Base-by-base conservation (phyloP, 169 alveolate genomes). In the Eimeria brunetti region DNA sequence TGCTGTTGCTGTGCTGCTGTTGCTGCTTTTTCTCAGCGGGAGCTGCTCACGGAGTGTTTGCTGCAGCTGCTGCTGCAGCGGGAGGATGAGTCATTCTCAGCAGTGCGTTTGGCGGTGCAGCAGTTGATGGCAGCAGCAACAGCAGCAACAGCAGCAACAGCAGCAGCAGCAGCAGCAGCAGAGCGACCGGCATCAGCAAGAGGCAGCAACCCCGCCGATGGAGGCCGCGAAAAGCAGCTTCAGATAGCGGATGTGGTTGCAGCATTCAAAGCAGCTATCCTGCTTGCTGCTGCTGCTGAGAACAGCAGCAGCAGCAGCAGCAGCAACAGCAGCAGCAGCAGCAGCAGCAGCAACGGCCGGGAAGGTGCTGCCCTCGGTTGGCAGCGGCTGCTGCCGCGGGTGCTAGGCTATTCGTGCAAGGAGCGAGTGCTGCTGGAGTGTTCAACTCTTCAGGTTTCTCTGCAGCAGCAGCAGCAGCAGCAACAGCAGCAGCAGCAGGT, bases 41-140 rank as follows among this genome's bases (percentile, higher is more conserved):
- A 27, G 89, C 75, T 81, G 51, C 71, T 81, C 53, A 81, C 89
- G 56, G 89, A 81, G 53, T 81, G 89, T 56, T 81, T 81, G 89
- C 71, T 81, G 89, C 89, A 81, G 89, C 89, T 81, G 53, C 73
- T 81, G 89, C 44, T 53, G 89, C 89, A 81, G 89, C 64, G 24
- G 64, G 64, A 56, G 64, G 89, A 56, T 16, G 67, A 49, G 20
- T 81, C 89, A 3, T 81, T 33, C 41, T 30, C 89, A 81, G 89
- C 89, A 53, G 62, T 81, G 53, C 89, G 62, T 6, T 22, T 81
- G 46, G 89, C 89, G 27, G 71, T 56, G 89, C 89, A 81, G 89
- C 89, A 81, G 71, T 56, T 81, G 73, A 36, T 53, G 22, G 30
- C 73, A 53, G 89, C 89, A 51, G 89, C 89, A 81, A 51, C 73